Base-by-base conservation (phyloP, 2,329 filamentous ascomycete genomes). In the Plectosphaerella cucumerina region DNA sequence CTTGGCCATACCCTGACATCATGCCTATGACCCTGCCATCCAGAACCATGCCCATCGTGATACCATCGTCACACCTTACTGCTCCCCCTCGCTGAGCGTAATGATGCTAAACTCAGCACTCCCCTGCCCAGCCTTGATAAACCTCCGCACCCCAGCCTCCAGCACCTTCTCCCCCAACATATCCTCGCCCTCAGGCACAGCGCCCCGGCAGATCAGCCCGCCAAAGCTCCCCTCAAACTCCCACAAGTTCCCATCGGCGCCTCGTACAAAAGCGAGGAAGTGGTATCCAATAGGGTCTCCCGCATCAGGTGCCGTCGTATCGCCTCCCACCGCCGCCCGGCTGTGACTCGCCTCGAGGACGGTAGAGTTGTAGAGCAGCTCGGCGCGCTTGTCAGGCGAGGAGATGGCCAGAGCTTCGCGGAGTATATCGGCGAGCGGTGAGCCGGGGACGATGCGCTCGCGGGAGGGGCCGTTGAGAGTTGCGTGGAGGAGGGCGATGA, bases 211-310 rank as follows among this genome's bases (percentile, higher is more conserved):
- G 44, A 93, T 69, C 1, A 89, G 89, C 0, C 89, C 89, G 59
- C 86, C 87, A 46, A 87, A 75, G 20, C 78, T 68, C 1, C 90
- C 90, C 68, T 95, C 90, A 61, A 95, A 68, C 71, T 95, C 90
- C 84, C 88, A 95, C 41, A 95, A 63, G 50, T 74, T 74, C 6
- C 80, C 77, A 49, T 86, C 80, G 58, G 79, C 75, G 4, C 72
- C 73, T 68, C 87, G 90, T 46, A 92, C 84, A 63, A 92, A 94
- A 41, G 87, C 87, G 37, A 95, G 86, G 61, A 91, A 95, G 65
- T 95, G 90, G 56, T 90, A 74, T 43, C 88, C 86, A 1, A 84
- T 73, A 26, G 76, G 74, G 44, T 81, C 82, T 12, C 85, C 78
- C 11, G 83, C 81, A 17, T 71, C 62, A 1, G 86, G 86, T 1